A percentile compares a stretch with the other conserved stretches of the same genome.
Evolutionary conservation across 2,329 filamentous ascomycete species (phyloP).

Genomic region (Xylariaceae sp.): DNA sequence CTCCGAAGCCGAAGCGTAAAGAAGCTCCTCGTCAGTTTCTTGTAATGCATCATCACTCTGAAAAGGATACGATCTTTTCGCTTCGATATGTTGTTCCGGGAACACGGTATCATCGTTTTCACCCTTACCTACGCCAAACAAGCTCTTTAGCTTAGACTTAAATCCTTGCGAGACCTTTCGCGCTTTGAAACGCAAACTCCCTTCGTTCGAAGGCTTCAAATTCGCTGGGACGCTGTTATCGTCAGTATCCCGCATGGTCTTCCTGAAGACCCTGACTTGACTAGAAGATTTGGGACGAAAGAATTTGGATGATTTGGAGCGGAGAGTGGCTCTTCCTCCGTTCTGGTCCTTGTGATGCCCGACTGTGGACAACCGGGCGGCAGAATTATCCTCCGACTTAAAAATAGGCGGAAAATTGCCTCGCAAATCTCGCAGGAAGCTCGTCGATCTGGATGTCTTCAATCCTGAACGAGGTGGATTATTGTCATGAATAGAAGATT

Average conservation of each 20-base stretch:
- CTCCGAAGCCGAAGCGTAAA: conserved; percentile 13
- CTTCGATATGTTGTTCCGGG: conserved; percentile 51
- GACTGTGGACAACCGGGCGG: conserved; percentile 2
- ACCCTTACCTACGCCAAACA: conserved; percentile 46
- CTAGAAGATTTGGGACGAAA: conserved; percentile 39
- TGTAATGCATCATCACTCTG: conserved; percentile 14
- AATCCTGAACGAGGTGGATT: conserved; percentile 33
- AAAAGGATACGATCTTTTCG: conserved; percentile 36
- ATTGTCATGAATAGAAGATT: conserved; percentile 23
- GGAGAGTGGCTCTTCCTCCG: conserved; percentile 23
- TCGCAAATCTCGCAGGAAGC: conserved; percentile 41
- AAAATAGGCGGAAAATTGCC: conserved; percentile 3
- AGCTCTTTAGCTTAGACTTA: conserved; percentile 56
- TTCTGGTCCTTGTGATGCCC: conserved; percentile 2
- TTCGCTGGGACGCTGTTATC: conserved; percentile 38
- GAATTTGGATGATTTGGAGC: conserved; percentile 42
- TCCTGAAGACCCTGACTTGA: conserved; percentile 34
- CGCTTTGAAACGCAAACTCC: conserved; percentile 47
- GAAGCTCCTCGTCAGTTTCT: conserved; percentile 18
- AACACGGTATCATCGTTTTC: conserved; percentile 36
- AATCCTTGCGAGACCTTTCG: conserved; percentile 60
- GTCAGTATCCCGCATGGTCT: conserved; percentile 49
- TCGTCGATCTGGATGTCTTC: conserved; percentile 53
- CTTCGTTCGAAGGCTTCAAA: conserved; percentile 28
- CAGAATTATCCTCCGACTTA: conserved; percentile 5